These are phyloP conservation scores for Blastomyces gilchristii DNA, from an alignment of 2,329 filamentous ascomycete genomes.

Conservation along the genomic window DNA sequence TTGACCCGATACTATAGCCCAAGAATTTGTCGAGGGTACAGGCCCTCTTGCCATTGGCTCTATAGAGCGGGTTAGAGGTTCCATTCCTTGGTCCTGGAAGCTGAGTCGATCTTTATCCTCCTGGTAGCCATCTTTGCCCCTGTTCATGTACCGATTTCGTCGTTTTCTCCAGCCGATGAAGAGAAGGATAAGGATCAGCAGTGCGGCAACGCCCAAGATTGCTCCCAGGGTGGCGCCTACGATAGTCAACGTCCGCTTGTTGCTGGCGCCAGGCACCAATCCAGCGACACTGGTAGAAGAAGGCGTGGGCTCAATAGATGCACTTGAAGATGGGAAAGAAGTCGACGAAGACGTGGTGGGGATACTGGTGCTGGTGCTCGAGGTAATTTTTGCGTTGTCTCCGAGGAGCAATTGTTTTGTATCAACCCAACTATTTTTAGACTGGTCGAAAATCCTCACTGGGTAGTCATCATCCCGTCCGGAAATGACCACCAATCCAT, in stretches of 20 bases:
- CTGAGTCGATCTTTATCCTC: slow-evolving; percentile 47
- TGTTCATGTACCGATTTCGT: slow-evolving; percentile 14
- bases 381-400: slow-evolving; percentile 27
- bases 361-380: slow-evolving; percentile 19
- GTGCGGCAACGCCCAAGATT: slow-evolving; percentile 60
- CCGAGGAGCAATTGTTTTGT: slow-evolving; percentile 50
- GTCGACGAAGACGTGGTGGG: slow-evolving; percentile 9
- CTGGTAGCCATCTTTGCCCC: slow-evolving; percentile 39
- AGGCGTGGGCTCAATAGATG: slow-evolving; percentile 23
- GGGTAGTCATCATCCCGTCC: slow-evolving; percentile 60
- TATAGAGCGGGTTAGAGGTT: slow-evolving; percentile 33
- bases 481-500: slow-evolving; percentile 63
- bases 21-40: slow-evolving; percentile 32
- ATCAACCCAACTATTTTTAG: slow-evolving; percentile 68
- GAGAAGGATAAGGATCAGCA: slow-evolving; percentile 64
- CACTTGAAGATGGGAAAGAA: not conserved
- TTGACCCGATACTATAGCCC: slow-evolving; percentile 33
- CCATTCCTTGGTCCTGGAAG: slow-evolving; percentile 37
- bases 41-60: slow-evolving; percentile 38
- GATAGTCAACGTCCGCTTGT: slow-evolving; percentile 44
- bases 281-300: slow-evolving; percentile 23
- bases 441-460: slow-evolving; percentile 66
- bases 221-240: slow-evolving; percentile 73
- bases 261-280: slow-evolving; percentile 24
- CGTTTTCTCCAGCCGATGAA: slow-evolving; percentile 28